phyloP scores from a whole-genome alignment of 169 alveolate species.

The Plasmodium knowlesi region DNA sequence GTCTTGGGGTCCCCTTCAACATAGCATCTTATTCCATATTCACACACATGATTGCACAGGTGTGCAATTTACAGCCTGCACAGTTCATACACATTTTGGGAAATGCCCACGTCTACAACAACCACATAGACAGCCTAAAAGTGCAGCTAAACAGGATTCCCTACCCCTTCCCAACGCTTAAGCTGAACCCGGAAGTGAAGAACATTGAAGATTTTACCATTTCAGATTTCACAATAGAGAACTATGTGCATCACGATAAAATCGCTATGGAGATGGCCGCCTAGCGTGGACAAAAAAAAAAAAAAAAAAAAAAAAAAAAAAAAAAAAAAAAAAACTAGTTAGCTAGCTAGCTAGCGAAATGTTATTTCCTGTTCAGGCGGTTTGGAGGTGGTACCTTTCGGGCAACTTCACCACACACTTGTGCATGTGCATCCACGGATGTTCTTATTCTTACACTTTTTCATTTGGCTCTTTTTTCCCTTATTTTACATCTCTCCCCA shows the following conservation, averaged over 20 bases:
- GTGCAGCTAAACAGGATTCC: constrained; percentile 94
- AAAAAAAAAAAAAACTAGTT: no score
- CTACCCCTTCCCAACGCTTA: constrained; percentile 96
- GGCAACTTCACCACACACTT: background rate
- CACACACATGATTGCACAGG: constrained; percentile 97
- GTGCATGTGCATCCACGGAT: background rate
- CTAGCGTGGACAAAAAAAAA: constrained; percentile 7
- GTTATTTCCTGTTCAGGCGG: background rate
- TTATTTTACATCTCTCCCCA: background rate
- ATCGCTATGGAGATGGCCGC: constrained; percentile 94
- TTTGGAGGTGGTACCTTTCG: background rate
- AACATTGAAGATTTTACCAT: constrained; percentile 91
- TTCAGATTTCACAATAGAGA: constrained; percentile 91
- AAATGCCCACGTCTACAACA: constrained; percentile 96
- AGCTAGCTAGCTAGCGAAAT: background rate
- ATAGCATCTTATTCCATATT: constrained; percentile 97
- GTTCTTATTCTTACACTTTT: background rate
- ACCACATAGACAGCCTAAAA: constrained; percentile 94
- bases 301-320: no score
- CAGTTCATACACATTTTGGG: constrained; percentile 96
- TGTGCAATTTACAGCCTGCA: constrained; percentile 87
- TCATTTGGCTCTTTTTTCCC: background rate
- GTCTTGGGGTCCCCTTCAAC: constrained; percentile 98
- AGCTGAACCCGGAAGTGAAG: constrained; percentile 88
- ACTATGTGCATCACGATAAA: constrained; percentile 91